These are phyloP conservation scores for Capsicum pubescens DNA, from an alignment of 257 asterid species.

Conservation along the genomic window DNA sequence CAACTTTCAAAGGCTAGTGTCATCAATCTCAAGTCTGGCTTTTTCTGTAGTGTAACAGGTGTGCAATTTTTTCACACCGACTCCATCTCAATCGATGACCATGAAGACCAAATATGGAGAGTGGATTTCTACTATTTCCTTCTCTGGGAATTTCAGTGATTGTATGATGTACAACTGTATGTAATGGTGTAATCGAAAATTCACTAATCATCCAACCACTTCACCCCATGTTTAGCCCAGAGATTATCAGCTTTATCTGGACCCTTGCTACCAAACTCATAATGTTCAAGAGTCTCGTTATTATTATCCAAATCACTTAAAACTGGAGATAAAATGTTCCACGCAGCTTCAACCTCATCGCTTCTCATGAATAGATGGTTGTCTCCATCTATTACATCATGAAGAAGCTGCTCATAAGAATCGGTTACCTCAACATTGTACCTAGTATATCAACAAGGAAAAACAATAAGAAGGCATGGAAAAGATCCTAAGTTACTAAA, in stretches of 20 bases:
- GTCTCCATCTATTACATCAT: constrained; percentile 57
- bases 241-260: constrained; percentile 51
- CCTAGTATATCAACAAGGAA: constrained; percentile 37
- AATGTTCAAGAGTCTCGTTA: constrained; percentile 38
- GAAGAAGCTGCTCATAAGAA: constrained; percentile 59
- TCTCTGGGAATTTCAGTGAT: neutral
- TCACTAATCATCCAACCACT: constrained; percentile 47
- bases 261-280: constrained; percentile 50
- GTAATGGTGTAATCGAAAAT: neutral
- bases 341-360: constrained; percentile 56
- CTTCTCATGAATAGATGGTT: constrained; percentile 62
- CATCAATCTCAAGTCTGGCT: neutral
- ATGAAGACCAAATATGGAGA: neutral
- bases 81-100: constrained; percentile 2
- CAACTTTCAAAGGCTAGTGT: constrained; percentile 7
- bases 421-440: constrained; percentile 50
- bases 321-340: constrained; percentile 52
- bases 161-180: neutral
- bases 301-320: constrained; percentile 45
- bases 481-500: constrained; percentile 1
- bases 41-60: constrained; percentile 1
- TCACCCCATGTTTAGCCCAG: constrained; percentile 54
- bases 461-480: neutral
- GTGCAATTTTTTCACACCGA: neutral
- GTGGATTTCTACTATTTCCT: neutral